Evolutionary conservation across 495 filamentous ascomycete species (phyloP), one percentile per base, ranked within the genome.

Genomic region (Talaromyces stipitatus): DNA sequence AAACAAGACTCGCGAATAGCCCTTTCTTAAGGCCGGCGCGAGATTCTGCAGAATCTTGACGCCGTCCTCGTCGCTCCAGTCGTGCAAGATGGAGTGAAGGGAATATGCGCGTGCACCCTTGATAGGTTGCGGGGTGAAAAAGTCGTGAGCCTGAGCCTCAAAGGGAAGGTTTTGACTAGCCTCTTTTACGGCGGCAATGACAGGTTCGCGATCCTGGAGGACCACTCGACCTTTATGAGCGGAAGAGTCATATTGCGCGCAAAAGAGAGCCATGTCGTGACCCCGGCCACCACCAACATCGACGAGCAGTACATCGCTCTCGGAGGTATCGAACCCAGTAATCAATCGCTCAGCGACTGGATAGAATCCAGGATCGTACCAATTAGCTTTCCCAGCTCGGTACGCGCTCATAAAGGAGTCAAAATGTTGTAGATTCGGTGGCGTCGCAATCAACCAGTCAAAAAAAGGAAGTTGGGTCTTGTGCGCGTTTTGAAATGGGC

Each of bases 271-370:
- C 0, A 81, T 58, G 54, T 84, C 78, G 48, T 82, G 75, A 1
- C 81, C 81, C 2, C 61, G 33, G 9, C 69, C 69, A 11, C 79
- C 82, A 27, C 72, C 81, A 0, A 83, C 67, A 63, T 85, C 82
- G 12, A 84, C 78, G 0, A 85, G 59, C 1, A 85, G 61, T 11
- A 73, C 67, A 1, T 65, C 62, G 16, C 67, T 58, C 14, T 23
- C 23, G 24, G 58, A 54, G 18, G 14, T 3, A 32, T 61, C 54
- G 48, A 52, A 61, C 59, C 48, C 65, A 3, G 30, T 29, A 10
- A 60, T 50, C 12, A 68, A 28, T n/a, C 60, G 66, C 30, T 76
- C 71, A 24, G 62, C 50, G 0, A 81, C 66, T 6, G 78, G 75
- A 58, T 78, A 82, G 56, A 77, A 75, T 0, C 67, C 69, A 0